Conservation (phyloP, 345 rosid species). For the Hypericum androsaemum region DNA sequence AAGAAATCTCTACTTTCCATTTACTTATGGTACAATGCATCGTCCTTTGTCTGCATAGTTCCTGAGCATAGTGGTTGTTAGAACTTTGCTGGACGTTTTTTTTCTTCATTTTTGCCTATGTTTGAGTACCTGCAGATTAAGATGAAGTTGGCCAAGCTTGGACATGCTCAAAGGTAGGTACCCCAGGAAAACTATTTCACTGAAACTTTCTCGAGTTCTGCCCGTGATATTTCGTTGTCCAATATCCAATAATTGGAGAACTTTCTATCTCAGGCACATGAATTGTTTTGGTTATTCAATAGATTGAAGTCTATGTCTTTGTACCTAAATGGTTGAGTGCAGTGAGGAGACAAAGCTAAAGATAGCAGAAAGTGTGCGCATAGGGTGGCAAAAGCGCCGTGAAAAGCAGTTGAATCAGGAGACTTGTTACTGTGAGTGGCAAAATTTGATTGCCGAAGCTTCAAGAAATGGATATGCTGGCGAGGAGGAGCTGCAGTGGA, state of each 20-base stretch:
- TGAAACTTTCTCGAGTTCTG: too few relatives aligned
- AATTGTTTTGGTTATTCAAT: too few relatives aligned
- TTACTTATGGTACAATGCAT: too few relatives aligned
- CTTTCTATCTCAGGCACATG: too few relatives aligned
- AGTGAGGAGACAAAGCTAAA: slow-evolving; percentile 68
- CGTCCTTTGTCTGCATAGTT: too few relatives aligned
- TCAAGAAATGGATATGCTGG: slow-evolving; percentile 54
- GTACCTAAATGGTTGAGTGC: slow-evolving; percentile 8
- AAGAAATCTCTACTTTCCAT: too few relatives aligned
- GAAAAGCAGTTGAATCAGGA: slow-evolving; percentile 59
- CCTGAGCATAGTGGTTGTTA: too few relatives aligned
- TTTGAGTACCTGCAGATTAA: slow-evolving; percentile 44
- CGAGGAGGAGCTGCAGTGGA: slow-evolving; percentile 70
- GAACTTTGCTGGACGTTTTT: too few relatives aligned
- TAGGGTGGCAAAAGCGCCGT: slow-evolving; percentile 68
- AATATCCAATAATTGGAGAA: too few relatives aligned
- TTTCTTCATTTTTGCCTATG: too few relatives aligned
- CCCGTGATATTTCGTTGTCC: too few relatives aligned
- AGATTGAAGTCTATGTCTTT: too few relatives aligned
- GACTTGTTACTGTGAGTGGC: slow-evolving; percentile 70
- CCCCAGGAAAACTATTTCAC: slow-evolving; percentile 6
- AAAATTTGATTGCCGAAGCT: slow-evolving; percentile 81
- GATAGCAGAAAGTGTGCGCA: slow-evolving; percentile 62
- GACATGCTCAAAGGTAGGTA: slow-evolving; percentile 78
- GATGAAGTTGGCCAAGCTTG: slow-evolving; percentile 63